Conservation (phyloP, 192 early-diverging fungal species). For the Irineochytrium annulatum region DNA sequence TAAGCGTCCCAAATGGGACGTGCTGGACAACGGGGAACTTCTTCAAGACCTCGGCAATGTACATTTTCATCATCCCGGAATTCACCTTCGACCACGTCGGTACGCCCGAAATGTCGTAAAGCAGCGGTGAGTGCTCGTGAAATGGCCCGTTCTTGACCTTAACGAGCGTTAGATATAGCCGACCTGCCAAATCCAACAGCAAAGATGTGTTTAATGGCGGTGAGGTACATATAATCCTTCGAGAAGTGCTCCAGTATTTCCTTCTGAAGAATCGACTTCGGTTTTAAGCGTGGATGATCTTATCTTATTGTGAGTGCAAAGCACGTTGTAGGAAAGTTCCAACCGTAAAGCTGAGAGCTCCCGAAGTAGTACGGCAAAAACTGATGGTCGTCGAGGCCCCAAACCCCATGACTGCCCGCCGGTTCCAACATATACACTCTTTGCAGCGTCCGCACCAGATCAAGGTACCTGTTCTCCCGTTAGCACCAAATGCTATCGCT, state of each 20-base stretch:
- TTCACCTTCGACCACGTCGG: slow-evolving; percentile 72
- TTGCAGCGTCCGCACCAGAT: slow-evolving; percentile 77
- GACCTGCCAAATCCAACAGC: slow-evolving; percentile 31
- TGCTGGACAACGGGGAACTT: slow-evolving; percentile 84
- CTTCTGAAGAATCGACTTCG: slow-evolving; percentile 63
- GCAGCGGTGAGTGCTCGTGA: slow-evolving; percentile 70
- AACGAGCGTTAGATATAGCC: neutral
- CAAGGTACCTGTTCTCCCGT: slow-evolving; percentile 61
- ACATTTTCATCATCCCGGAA: slow-evolving; percentile 71
- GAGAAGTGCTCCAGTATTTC: slow-evolving; percentile 58
- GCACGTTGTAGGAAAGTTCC: neutral
- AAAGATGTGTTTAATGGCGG: slow-evolving; percentile 75
- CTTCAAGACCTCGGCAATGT: slow-evolving; percentile 62
- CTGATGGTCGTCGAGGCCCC: slow-evolving; percentile 94
- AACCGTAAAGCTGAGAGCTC: slow-evolving; percentile 78
- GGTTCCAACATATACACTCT: slow-evolving; percentile 83
- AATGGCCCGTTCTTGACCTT: slow-evolving; percentile 69
- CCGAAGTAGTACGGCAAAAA: slow-evolving; percentile 94
- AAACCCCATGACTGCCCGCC: slow-evolving; percentile 94
- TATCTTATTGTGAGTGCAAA: neutral
- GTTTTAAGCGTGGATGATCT: slow-evolving; percentile 67
- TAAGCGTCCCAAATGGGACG: slow-evolving; percentile 62
- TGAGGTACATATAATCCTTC: slow-evolving; percentile 81
- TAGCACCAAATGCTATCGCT: neutral
- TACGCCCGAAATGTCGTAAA: slow-evolving; percentile 76